Base-by-base conservation (phyloP, 371 early-diverging fungal genomes). In the Chytridium lagenaria region DNA sequence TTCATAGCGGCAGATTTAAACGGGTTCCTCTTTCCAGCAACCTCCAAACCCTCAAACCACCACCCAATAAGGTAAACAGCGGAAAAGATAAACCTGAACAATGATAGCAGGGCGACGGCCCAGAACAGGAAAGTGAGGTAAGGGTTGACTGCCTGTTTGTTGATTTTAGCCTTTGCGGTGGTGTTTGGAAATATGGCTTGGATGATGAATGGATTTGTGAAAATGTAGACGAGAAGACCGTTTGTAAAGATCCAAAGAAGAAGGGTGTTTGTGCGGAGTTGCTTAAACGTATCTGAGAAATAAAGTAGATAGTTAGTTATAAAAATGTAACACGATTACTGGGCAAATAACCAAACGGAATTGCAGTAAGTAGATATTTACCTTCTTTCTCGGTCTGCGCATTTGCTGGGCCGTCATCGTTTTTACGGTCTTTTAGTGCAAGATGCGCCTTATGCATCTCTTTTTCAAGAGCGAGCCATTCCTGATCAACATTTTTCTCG, bases 241-340 rank as follows among this genome's bases (percentile, higher is more conserved):
- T 97, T 97, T 59, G 89, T 86, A 61, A 92, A 75, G 64, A 95
- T 87, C 96, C 97, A 97, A 22, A 86, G 75, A 26, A 95, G 84
- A 5, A 96, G 92, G 23, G 94, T 82, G 15, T 88, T 77, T 0
- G 95, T 95, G 33, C 97, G 87, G 86, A 95, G 94, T 69, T 84
- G 80, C 80, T 90, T 91, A 84, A 93, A 94, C 75, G 87, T 87
- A 76, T 97, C 97, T 76, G 23, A 15, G 33, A 26, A 15, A 61
- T 22, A 69, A 23, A 31, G 1, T 30, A 10, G 36, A 31, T 63
- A 30, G 30, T 63, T 63, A n/a, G n/a, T 63, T 34, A 37, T 16
- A 63, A 19, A 37, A 63, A 63, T 12, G 26, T n/a, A 57, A 57
- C 15, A 57, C 12, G 44, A 44, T 44, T n/a, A n/a, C n/a, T 15